A percentile compares a stretch with the other conserved stretches of the same genome.
Evolutionary conservation across 192 early-diverging fungal genomes (phyloP).

Genomic region (Haplosporangium gracile): DNA sequence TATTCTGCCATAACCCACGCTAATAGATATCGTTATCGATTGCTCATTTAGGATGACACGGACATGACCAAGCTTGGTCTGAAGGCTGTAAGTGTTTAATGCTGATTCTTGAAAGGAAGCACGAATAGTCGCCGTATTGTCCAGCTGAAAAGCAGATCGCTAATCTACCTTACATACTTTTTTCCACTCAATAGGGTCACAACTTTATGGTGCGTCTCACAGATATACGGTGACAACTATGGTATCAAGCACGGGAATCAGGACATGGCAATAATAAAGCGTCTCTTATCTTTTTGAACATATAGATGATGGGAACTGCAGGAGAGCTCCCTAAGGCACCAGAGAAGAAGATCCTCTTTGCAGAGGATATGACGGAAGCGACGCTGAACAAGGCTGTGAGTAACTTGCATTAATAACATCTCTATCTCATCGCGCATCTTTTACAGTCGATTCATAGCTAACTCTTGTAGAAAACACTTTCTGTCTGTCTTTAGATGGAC

Average conservation of each 20-base stretch:
- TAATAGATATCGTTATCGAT: background rate
- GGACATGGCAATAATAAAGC: background rate
- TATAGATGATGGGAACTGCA: conserved; percentile 95
- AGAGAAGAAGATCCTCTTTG: conserved; percentile 74
- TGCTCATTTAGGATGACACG: conserved; percentile 74
- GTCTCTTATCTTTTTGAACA: background rate
- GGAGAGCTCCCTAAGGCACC: conserved; percentile 94
- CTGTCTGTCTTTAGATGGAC: conserved; percentile 71
- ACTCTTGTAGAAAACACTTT: background rate
- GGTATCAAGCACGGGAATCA: background rate
- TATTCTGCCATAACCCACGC: background rate
- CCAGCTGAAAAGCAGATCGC: background rate
- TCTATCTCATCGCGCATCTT: background rate
- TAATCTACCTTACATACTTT: background rate
- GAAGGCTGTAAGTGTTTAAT: conserved; percentile 70
- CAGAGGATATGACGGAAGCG: conserved; percentile 94
- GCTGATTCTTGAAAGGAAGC: background rate
- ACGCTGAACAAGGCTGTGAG: conserved; percentile 87
- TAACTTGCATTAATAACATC: background rate
- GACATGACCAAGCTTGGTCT: conserved; percentile 79
- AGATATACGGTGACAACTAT: background rate
- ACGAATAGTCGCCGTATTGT: background rate
- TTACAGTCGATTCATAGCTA: too few relatives aligned
- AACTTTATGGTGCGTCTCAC: conserved; percentile 40
- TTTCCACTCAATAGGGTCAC: conserved; percentile 26